Percentiles rank a stretch among this genome's conserved stretches.
Conservation (phyloP, 106 monocot genomes). For the Dendrobium catenatum region DNA sequence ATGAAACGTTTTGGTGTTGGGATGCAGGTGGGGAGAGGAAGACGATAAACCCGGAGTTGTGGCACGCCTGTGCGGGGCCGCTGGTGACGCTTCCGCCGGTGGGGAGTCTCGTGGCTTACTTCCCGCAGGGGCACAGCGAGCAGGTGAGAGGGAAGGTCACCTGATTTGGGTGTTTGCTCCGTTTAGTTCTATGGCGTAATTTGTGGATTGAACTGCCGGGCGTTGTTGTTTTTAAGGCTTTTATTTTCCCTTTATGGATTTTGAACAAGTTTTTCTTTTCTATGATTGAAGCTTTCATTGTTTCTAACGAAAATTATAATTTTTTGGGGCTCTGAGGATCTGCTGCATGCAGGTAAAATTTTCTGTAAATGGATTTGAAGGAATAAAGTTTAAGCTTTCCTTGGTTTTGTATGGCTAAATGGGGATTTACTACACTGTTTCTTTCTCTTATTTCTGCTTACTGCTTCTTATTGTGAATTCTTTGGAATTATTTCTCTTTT, state of each 20-base stretch:
- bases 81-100: slow-evolving; percentile 46
- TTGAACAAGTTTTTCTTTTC: not conserved
- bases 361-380: not conserved
- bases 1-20: not conserved
- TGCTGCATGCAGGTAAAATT: not conserved
- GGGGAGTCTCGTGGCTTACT: slow-evolving; percentile 80
- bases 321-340: not conserved
- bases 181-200: not conserved
- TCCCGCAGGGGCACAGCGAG: slow-evolving; percentile 72
- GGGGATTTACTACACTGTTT: too few relatives aligned
- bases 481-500: not conserved
- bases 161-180: not conserved
- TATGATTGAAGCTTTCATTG: not conserved
- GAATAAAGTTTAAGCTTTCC: too few relatives aligned
- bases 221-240: not conserved
- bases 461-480: not conserved
- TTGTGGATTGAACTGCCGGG: not conserved
- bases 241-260: not conserved
- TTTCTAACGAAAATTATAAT: not conserved
- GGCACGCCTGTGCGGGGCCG: slow-evolving; percentile 63
- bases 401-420: too few relatives aligned
- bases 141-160: slow-evolving; percentile 19
- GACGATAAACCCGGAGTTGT: slow-evolving; percentile 50
- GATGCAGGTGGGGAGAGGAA: slow-evolving; percentile 30
- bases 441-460: not conserved